Base-by-base conservation (phyloP, 805 yeast genomes). In the Kodamaea sagamina region DNA sequence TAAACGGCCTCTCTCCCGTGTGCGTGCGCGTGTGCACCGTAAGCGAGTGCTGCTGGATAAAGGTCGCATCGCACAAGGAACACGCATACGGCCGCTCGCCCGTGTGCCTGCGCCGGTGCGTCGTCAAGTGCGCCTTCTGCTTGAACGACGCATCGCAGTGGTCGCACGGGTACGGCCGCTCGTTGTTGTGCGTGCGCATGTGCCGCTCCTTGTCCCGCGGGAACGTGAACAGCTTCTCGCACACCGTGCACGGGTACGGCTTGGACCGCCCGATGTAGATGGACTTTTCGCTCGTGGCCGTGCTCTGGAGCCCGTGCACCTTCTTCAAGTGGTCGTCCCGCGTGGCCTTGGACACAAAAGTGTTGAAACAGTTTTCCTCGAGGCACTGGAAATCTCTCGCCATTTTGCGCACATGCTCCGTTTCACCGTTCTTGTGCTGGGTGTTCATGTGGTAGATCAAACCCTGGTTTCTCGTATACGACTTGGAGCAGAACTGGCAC, bases 1-100 rank as follows among this genome's bases (percentile, higher is more conserved):
- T 62, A 59, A 75, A 89, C 1, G 98, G 98, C 57, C 81, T 86
- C 54, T 89, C 97, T 3, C 97, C 97, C 0, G 93, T 81, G 44
- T 57, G 62, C 22, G 42, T 44, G 29, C 60, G 48, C 29, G 44
- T 21, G 42, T 57, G 61, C 27, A 59, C 56, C n/a, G 59, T 54
- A 28, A 57, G 43, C 12, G 59, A 36, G 46, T 55, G 53, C 42
- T 50, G 48, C 42, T 55, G 61, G 27, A 39, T 53, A 36, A 57
- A 57, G 11, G 41, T 37, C 4, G 41, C 41, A 13, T 16, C 25
- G 26, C 43, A 40, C 12, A 29, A 36, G 6, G 38, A 13, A 24
- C 43, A 40, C 26, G 21, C 24, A 22, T 29, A 40, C 29, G 49
- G 48, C 40, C 55, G 56, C 31, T 41, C 52, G 31, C 55, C 55